Base-by-base conservation (phyloP, 2,329 filamentous ascomycete genomes). In the Epichloe baconii region DNA sequence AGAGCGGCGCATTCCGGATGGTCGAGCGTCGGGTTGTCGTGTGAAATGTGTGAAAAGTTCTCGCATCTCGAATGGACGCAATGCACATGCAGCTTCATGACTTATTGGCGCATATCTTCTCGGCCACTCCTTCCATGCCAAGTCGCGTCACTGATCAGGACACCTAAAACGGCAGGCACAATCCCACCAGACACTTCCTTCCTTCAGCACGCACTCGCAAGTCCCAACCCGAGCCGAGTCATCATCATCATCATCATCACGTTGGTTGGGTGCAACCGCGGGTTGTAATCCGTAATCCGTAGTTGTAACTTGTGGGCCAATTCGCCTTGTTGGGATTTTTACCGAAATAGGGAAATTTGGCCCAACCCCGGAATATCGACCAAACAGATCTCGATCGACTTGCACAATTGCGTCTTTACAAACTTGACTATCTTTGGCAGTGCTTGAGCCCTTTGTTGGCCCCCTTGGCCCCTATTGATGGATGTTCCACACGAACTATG, bases 281-380 rank as follows among this genome's bases (percentile, higher is more conserved):
- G 8, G 31, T 31, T 10, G 43, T 35, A 21, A 21, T 21, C 19
- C 5, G 23, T 23, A 26, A 26, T 26, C 23, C 23, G 23, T 26
- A 1, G 19, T 40, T 26, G 17, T 17, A 17, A 17, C 17, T 17
- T 17, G 46, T 40, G 40, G 45, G 23, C 44, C 36, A 6, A 43
- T 26, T 36, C 21, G 17, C 45, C 41, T 23, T 19, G 17, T 21
- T 23, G 23, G 23, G 38, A 21, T 23, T 36, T 41, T 45, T 49
- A 31, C 46, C 44, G n/a, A 41, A 52, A 52, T 23, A n/a, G 44
- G 44, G 42, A 52, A 49, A 35, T 49, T 23, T 7, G 44, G 50
- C 41, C 17, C 41, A 51, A 51, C 46, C 41, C 47, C 46, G 31
- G 19, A 7, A 36, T 40, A 35, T 45, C 17, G 17, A 26, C 43